Conservation (phyloP, 208 protist species). For the Wallacemonas sp. region DNA sequence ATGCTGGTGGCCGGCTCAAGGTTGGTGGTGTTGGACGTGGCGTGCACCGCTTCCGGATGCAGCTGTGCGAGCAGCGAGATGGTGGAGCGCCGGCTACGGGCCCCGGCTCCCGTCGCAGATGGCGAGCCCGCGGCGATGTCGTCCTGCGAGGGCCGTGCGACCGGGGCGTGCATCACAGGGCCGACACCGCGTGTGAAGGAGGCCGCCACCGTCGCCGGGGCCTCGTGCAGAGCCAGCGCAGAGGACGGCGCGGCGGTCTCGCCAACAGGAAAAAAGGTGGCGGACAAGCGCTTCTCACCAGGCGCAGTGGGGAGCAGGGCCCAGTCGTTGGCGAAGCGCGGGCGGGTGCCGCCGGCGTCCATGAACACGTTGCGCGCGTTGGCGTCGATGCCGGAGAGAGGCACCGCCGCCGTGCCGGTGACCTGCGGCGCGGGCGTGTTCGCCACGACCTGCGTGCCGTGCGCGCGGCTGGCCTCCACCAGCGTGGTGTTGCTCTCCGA, state of each 20-base stretch:
- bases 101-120: neutral
- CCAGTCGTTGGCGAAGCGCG: constrained; percentile 26
- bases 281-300: neutral
- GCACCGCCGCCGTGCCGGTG: constrained; percentile 3
- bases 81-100: constrained; percentile 6
- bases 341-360: constrained; percentile 10
- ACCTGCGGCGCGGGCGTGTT: constrained; percentile 2
- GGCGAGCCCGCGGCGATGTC: neutral
- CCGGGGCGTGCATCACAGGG: constrained; percentile 13
- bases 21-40: neutral
- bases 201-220: constrained; percentile 16
- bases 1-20: constrained; percentile 45
- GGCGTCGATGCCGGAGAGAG: neutral
- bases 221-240: neutral
- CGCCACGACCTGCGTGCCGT: neutral
- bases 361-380: constrained; percentile 7
- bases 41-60: neutral
- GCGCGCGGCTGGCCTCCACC: neutral
- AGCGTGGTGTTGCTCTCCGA: neutral
- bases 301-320: neutral
- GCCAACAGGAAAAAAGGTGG: neutral
- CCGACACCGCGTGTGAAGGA: neutral
- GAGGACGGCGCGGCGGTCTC: neutral
- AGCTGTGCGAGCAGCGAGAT: constrained; percentile 15
- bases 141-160: neutral